Conservation (phyloP, 1,284 basidiomycete genomes). For the Leccinum fuscescens region DNA sequence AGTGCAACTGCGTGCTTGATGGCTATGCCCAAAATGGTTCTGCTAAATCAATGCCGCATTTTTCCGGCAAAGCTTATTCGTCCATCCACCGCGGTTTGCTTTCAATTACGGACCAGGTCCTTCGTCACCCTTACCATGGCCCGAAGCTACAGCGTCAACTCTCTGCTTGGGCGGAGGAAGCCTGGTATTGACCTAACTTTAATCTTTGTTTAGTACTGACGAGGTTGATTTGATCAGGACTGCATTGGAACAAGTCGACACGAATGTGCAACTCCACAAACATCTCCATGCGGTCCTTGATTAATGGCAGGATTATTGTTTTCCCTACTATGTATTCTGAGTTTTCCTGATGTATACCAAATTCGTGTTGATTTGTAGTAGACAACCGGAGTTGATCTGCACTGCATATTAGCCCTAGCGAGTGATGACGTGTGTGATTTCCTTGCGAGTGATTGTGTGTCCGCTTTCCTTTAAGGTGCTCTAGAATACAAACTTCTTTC, state of each 20-base stretch:
- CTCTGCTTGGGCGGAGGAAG: not conserved
- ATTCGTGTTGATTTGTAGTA: not conserved
- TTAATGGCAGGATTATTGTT: not conserved
- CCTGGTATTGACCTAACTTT: not conserved
- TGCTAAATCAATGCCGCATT: not conserved
- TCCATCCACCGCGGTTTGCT: not conserved
- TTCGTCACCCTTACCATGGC: not conserved
- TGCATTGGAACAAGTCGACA: not conserved
- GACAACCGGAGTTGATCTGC: too few species aligned
- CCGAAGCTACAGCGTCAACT: not conserved
- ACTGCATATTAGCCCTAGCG: too few species aligned
- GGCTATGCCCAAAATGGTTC: not conserved
- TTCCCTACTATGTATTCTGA: too few species aligned
- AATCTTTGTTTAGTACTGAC: not conserved
- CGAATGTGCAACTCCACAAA: not conserved
- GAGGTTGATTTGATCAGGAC: not conserved
- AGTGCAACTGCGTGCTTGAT: not conserved
- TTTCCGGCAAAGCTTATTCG: not conserved
- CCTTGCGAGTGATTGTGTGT: too few species aligned
- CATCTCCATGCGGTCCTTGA: not conserved
- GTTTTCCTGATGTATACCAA: not conserved
- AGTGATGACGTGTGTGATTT: too few species aligned
- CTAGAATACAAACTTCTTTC: too few species aligned
- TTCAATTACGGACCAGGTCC: not conserved
- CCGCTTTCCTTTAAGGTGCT: too few species aligned